Conservation (phyloP, 768 basidiomycete genomes). For the Daedalea quercina region DNA sequence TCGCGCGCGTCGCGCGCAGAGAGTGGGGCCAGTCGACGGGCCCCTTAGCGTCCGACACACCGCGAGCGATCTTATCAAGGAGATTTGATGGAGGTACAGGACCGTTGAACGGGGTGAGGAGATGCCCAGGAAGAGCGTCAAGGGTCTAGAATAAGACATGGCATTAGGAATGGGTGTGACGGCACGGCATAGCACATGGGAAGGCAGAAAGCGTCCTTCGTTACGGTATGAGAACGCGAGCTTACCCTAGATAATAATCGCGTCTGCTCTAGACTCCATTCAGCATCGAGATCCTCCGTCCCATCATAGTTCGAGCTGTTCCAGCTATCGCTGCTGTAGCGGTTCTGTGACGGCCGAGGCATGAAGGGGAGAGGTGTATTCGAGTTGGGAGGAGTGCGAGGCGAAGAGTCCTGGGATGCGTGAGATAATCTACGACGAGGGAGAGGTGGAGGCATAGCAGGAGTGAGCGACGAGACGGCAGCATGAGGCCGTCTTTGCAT, state of each 20-base stretch:
- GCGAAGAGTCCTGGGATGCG: constrained; percentile 38
- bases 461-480: constrained; percentile 48
- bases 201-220: neutral
- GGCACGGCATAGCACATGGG: constrained; percentile 3
- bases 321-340: constrained; percentile 82
- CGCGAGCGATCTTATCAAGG: constrained; percentile 80
- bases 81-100: constrained; percentile 80
- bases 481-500: constrained; percentile 39
- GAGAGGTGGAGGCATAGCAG: constrained; percentile 57
- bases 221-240: too few relatives aligned
- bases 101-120: constrained; percentile 85
- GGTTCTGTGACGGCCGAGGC: constrained; percentile 31
- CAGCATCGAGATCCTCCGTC: constrained; percentile 56
- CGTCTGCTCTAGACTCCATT: constrained; percentile 73
- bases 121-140: constrained; percentile 74
- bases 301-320: constrained; percentile 67
- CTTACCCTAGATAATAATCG: constrained; percentile 57
- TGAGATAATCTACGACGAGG: constrained; percentile 44
- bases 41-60: constrained; percentile 69
- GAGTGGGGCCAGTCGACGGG: constrained; percentile 80
- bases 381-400: constrained; percentile 56
- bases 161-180: constrained; percentile 8
- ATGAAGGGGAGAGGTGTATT: constrained; percentile 47
- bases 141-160: constrained; percentile 47
- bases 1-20: constrained; percentile 71